Conservation (phyloP, 768 basidiomycete genomes). For the Hygrophoropsis aurantiaca region DNA sequence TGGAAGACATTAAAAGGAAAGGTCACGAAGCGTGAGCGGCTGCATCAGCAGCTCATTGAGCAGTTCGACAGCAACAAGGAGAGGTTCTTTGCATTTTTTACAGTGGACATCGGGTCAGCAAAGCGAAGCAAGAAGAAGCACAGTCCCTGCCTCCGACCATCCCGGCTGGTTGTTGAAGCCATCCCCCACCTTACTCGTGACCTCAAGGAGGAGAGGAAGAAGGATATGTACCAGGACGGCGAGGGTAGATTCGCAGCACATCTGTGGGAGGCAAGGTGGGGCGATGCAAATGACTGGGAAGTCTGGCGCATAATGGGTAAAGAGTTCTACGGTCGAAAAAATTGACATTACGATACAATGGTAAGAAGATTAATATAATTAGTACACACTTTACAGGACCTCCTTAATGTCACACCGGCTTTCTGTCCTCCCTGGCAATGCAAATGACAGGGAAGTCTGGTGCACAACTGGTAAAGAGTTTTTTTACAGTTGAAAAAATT, state of each 20-base stretch:
- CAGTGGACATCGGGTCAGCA: background rate
- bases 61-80: background rate
- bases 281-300: slow-evolving; percentile 8
- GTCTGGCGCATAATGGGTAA: slow-evolving; percentile 9
- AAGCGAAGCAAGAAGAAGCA: too few relatives aligned
- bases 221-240: background rate
- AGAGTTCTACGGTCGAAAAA: slow-evolving; percentile 4
- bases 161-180: slow-evolving; percentile 2
- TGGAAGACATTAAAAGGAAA: slow-evolving; percentile 2
- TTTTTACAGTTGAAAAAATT: background rate
- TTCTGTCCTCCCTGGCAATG: too few relatives aligned
- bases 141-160: background rate
- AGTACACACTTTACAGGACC: too few relatives aligned
- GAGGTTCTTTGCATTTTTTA: background rate
- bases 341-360: background rate
- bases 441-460: slow-evolving; percentile 12
- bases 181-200: slow-evolving; percentile 1
- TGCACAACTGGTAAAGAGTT: slow-evolving; percentile 8
- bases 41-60: background rate
- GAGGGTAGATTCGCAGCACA: slow-evolving; percentile 2
- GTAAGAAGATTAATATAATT: too few relatives aligned
- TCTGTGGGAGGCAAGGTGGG: slow-evolving; percentile 4
- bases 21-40: slow-evolving; percentile 3
- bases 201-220: background rate
- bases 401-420: too few relatives aligned